Evolutionary conservation across 345 rosid genomes (phyloP).

Genomic region (Sapria himalayana): DNA sequence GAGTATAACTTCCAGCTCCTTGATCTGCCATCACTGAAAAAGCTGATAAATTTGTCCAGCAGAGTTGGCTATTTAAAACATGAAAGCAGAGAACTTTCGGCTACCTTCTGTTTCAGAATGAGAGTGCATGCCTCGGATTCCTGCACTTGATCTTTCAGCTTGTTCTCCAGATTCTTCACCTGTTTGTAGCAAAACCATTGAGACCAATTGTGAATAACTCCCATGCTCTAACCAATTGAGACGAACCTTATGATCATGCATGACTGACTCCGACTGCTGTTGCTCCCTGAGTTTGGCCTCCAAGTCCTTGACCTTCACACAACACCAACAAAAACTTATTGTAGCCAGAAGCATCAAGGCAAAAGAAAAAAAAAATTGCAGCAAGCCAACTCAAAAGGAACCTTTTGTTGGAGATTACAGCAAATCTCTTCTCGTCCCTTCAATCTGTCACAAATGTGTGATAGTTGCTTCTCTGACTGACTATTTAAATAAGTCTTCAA

Average conservation of each 20-base stretch:
- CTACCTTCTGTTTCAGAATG: constrained; percentile 39
- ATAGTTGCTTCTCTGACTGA: constrained; percentile 38
- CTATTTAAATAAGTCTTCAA: constrained; percentile 19
- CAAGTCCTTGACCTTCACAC: constrained; percentile 46
- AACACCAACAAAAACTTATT: background rate
- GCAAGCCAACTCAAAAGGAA: constrained; percentile 7
- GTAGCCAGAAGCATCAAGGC: constrained; percentile 1
- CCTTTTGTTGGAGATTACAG: constrained; percentile 53
- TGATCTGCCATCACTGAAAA: constrained; percentile 25
- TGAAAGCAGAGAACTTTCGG: background rate
- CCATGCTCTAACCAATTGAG: constrained; percentile 3
- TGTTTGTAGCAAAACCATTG: constrained; percentile 13
- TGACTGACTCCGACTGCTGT: constrained; percentile 32
- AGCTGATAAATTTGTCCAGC: background rate
- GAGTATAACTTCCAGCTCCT: constrained; percentile 63
- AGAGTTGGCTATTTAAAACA: background rate
- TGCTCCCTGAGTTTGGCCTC: constrained; percentile 44
- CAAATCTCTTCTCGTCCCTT: constrained; percentile 56
- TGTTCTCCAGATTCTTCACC: constrained; percentile 57
- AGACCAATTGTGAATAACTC: too few species aligned
- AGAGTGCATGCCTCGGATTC: constrained; percentile 29
- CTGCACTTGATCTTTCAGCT: constrained; percentile 34
- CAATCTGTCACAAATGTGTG: constrained; percentile 44
- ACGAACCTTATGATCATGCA: constrained; percentile 38
- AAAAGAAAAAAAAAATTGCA: background rate